Evolutionary conservation across 169 alveolate genomes (phyloP).

Genomic region (Eimeria praecox): DNA sequence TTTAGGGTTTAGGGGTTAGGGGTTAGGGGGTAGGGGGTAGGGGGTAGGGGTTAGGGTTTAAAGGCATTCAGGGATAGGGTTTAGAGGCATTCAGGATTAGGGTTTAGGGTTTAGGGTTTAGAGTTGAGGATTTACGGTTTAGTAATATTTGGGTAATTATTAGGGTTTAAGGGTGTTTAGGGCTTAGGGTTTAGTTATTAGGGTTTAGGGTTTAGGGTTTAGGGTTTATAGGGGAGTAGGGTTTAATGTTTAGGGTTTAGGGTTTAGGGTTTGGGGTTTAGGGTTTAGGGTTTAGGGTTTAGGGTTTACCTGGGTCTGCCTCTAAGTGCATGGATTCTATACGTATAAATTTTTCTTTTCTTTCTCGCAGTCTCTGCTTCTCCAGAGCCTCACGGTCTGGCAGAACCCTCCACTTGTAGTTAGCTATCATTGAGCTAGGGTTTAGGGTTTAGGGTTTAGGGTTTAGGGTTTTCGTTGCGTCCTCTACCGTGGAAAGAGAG

Average conservation of each 20-base stretch:
- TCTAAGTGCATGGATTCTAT: slow-evolving; percentile 10
- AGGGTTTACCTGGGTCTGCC: slow-evolving; percentile 4
- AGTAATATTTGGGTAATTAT: neutral
- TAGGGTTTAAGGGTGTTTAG: neutral
- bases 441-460: slow-evolving; percentile 14
- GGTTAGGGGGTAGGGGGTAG: too few species aligned
- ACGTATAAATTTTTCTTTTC: neutral
- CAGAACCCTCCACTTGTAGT: neutral
- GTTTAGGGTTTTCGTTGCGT: neutral
- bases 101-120: slow-evolving; percentile 56
- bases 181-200: slow-evolving; percentile 3
- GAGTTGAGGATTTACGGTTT: neutral
- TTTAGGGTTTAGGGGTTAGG: too few species aligned
- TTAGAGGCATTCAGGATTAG: neutral
- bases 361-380: slow-evolving; percentile 16
- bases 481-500: neutral
- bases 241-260: slow-evolving; percentile 50
- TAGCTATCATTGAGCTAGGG: neutral
- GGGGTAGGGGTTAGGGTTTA: too few species aligned
- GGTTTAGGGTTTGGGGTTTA: neutral
- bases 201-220: neutral
- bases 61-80: neutral
- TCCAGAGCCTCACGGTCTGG: slow-evolving; percentile 33
- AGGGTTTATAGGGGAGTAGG: neutral
- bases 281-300: slow-evolving; percentile 60